Evolutionary conservation across 2,329 filamentous ascomycete species (phyloP).

Genomic region (Hymenoscyphus repandus): DNA sequence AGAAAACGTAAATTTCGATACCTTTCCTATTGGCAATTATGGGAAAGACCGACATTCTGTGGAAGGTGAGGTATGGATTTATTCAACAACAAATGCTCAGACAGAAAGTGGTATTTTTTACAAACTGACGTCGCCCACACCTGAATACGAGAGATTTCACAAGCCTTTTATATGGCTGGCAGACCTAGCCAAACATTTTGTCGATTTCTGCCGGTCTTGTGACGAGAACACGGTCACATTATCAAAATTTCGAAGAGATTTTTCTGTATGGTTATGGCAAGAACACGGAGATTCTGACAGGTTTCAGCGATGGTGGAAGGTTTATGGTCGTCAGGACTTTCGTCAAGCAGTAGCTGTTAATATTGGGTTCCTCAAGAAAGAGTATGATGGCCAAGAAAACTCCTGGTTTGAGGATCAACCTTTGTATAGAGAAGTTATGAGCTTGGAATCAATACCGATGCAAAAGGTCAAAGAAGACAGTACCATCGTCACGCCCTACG

Average conservation of each 20-base stretch:
- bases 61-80: slow-evolving; percentile 56
- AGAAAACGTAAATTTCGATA: slow-evolving; percentile 47
- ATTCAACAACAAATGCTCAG: slow-evolving; percentile 42
- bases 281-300: slow-evolving; percentile 37
- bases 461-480: slow-evolving; percentile 24
- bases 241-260: slow-evolving; percentile 50
- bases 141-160: slow-evolving; percentile 59
- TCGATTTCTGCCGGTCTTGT: slow-evolving; percentile 50
- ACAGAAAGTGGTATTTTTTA: slow-evolving; percentile 53
- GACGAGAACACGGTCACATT: slow-evolving; percentile 40
- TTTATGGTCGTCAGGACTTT: slow-evolving; percentile 56
- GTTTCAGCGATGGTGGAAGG: slow-evolving; percentile 51
- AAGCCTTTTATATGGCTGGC: slow-evolving; percentile 65
- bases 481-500: slow-evolving; percentile 68
- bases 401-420: slow-evolving; percentile 18
- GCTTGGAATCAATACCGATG: slow-evolving; percentile 27
- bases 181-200: slow-evolving; percentile 63
- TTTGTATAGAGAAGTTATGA: slow-evolving; percentile 35
- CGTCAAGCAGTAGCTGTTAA: slow-evolving; percentile 55
- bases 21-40: slow-evolving; percentile 64
- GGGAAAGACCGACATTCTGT: slow-evolving; percentile 44
- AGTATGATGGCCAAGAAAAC: slow-evolving; percentile 43
- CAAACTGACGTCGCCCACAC: slow-evolving; percentile 47
- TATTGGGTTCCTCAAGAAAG: slow-evolving; percentile 58
- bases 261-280: slow-evolving; percentile 49